Conservation (phyloP, 768 basidiomycete genomes). For the Termitomyces heimii region DNA sequence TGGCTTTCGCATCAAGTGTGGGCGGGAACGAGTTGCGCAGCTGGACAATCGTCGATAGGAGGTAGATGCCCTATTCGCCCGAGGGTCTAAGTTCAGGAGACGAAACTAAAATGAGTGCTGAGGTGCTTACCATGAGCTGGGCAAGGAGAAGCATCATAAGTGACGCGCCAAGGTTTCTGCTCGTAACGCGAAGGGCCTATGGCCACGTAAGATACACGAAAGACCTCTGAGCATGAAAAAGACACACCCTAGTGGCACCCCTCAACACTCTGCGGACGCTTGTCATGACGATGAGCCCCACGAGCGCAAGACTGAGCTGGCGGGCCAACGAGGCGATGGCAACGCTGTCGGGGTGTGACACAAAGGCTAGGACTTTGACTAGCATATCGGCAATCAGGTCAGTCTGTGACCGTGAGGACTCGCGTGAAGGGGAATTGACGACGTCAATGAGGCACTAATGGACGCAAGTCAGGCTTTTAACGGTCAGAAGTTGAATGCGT, state of each 20-base stretch:
- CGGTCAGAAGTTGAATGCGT: neutral
- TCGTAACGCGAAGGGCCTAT: constrained; percentile 58
- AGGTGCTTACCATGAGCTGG: constrained; percentile 65
- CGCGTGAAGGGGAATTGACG: constrained; percentile 28
- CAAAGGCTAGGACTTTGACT: constrained; percentile 26
- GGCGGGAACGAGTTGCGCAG: constrained; percentile 78
- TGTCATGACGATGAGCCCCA: constrained; percentile 71
- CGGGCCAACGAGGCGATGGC: constrained; percentile 36
- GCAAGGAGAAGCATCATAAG: constrained; percentile 73
- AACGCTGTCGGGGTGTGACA: constrained; percentile 22
- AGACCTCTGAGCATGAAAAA: constrained; percentile 2
- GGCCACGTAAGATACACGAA: neutral
- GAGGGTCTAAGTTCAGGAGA: too few species aligned
- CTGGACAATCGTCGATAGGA: constrained; percentile 79
- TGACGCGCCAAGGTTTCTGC: constrained; percentile 64
- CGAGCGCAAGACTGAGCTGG: constrained; percentile 57
- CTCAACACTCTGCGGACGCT: constrained; percentile 66
- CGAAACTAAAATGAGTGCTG: neutral
- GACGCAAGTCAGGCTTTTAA: neutral
- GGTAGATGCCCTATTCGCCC: constrained; percentile 62
- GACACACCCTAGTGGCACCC: constrained; percentile 52
- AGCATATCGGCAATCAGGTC: constrained; percentile 33
- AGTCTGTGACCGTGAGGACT: constrained; percentile 19
- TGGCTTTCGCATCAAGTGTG: constrained; percentile 29
- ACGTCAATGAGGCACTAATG: constrained; percentile 46